Evolutionary conservation across 768 basidiomycete genomes (phyloP).

Genomic region (Xanthoconium purpureum): DNA sequence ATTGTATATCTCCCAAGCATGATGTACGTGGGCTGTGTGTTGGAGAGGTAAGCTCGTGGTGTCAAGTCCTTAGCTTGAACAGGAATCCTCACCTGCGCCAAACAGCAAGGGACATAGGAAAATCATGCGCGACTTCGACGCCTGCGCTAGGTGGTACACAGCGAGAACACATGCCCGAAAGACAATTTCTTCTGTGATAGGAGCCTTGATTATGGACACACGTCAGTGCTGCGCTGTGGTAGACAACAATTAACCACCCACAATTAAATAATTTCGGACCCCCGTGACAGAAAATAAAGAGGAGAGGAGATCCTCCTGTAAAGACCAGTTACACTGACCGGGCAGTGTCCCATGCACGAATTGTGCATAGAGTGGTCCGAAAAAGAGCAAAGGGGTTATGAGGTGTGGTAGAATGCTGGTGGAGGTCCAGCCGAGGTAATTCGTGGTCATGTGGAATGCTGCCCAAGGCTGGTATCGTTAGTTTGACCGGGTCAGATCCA

Average conservation of each 20-base stretch:
- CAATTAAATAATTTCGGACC: conserved; percentile 64
- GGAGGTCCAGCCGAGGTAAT: conserved; percentile 41
- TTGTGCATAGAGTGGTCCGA: conserved; percentile 69
- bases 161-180: conserved; percentile 84
- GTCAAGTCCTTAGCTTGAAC: neutral
- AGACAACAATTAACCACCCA: conserved; percentile 23
- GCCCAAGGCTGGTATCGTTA: conserved; percentile 15
- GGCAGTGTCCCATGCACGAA: conserved; percentile 50
- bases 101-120: conserved; percentile 84
- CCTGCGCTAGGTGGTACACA: conserved; percentile 65
- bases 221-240: neutral
- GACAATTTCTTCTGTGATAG: conserved; percentile 89
- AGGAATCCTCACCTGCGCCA: conserved; percentile 64
- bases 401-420: conserved; percentile 47
- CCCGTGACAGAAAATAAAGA: conserved; percentile 54
- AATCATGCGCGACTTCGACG: conserved; percentile 57
- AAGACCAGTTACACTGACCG: conserved; percentile 50
- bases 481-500: conserved; percentile 1
- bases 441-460: conserved; percentile 31
- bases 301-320: conserved; percentile 36
- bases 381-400: conserved; percentile 68
- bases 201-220: conserved; percentile 50
- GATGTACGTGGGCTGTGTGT: conserved; percentile 85
- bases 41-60: conserved; percentile 7
- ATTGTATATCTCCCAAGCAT: conserved; percentile 83